Evolutionary conservation across 164 flowering plant species (phyloP), one percentile per base, ranked within the genome.

Genomic region (Magnolia kwangsiensis): DNA sequence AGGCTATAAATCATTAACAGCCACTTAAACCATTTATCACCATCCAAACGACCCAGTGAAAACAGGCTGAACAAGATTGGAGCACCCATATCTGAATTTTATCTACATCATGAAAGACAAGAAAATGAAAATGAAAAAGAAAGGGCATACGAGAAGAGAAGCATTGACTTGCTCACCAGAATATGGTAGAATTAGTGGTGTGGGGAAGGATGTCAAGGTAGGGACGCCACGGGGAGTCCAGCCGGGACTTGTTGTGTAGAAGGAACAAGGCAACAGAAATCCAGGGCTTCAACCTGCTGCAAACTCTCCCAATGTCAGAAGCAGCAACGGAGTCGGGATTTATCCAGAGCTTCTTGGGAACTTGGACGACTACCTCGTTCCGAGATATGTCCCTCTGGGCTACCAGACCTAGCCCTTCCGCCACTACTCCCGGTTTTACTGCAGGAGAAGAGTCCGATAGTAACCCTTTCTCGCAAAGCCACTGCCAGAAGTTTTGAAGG

Each of bases 261-360:
- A 96, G 81, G 75, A 94, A 92, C 84, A 96, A 83, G 75, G 97
- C 95, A 37, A 96, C 90, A n/a, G 90, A 77, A 20, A 92, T 77
- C 99, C 98, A 94, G 0, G 96, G 97, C 82, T 93, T 96, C 87
- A 93, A 72, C 13, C 92, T 94, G 71, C 81, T 74, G 76, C 94
- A 90, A 11, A 90, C 86, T 19, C 71, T 80, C 50, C 98, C 99
- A 63, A 96, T 96, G 71, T 89, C 94, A 2, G 99, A 92, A 69
- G 87, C 86, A 1, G 87, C 85, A 9, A 90, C 99, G 0, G 93
- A 81, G 71, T 92, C 98, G 0, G 90, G 86, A 75, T 91, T 91
- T 50, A 96, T 91, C 98, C 98, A 93, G 11, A 88, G 79, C 85
- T 84, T 89, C 82, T 87, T 87, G 74, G 98, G 95, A 31, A 96